Conservation (phyloP, 1,139 yeast genomes). For the Pichia sorboxylosa region DNA sequence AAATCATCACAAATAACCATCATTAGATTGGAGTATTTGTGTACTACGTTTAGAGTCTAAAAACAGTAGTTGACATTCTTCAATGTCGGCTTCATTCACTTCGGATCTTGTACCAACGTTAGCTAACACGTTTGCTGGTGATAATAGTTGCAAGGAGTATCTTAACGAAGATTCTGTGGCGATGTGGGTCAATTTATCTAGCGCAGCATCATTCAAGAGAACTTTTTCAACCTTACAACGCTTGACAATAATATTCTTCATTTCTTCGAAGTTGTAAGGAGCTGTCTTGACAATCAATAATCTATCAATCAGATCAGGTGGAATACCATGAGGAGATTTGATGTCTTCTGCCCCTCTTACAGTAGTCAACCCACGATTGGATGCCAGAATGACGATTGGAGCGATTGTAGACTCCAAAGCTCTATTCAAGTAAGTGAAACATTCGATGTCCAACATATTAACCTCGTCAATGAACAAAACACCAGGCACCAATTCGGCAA, state of each 20-base stretch:
- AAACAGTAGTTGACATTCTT: slow-evolving; percentile 76
- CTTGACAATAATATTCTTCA: slow-evolving; percentile 67
- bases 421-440: slow-evolving; percentile 85
- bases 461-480: slow-evolving; percentile 96
- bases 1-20: too few relatives aligned
- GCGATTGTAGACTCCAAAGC: slow-evolving; percentile 89
- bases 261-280: slow-evolving; percentile 77
- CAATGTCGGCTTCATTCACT: slow-evolving; percentile 60
- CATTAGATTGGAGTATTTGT: slow-evolving; percentile 45
- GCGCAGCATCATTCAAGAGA: slow-evolving; percentile 51
- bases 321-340: slow-evolving; percentile 91
- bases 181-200: slow-evolving; percentile 57
- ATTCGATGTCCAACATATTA: slow-evolving; percentile 93
- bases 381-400: slow-evolving; percentile 89
- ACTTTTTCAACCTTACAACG: slow-evolving; percentile 70
- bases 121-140: slow-evolving; percentile 84
- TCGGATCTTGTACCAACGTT: slow-evolving; percentile 62
- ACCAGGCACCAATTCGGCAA: slow-evolving; percentile 96
- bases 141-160: slow-evolving; percentile 79
- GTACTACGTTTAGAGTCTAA: slow-evolving; percentile 85
- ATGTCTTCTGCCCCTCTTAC: slow-evolving; percentile 87
- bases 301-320: slow-evolving; percentile 88
- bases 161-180: slow-evolving; percentile 75
- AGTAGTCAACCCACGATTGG: slow-evolving; percentile 87
- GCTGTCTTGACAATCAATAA: slow-evolving; percentile 82